Conservation (phyloP, 148 eudicot species). For the Heliosperma pusillum region DNA sequence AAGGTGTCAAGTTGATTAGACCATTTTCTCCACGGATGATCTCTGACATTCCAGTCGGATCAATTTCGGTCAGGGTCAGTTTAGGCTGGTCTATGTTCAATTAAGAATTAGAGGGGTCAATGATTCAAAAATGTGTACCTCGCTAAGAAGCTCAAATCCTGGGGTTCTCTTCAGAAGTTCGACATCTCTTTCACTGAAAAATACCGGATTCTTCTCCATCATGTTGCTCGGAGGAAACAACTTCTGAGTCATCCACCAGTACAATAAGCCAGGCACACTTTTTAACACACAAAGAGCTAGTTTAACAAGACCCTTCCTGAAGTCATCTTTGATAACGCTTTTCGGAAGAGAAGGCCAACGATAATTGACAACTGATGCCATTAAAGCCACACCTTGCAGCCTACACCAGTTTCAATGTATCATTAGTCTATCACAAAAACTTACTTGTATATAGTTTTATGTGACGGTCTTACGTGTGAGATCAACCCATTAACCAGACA, state of each 20-base stretch:
- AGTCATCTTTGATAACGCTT: conserved; percentile 46
- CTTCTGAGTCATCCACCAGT: conserved; percentile 84
- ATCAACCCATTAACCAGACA: no score
- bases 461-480: no score
- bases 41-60: no score
- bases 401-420: conserved; percentile 31
- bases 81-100: no score
- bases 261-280: conserved; percentile 49
- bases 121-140: conserved; percentile 38
- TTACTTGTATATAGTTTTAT: no score
- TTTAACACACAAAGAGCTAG: conserved; percentile 40
- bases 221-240: conserved; percentile 47
- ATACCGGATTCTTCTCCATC: conserved; percentile 50
- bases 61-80: no score
- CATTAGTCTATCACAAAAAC: neutral
- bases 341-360: conserved; percentile 68
- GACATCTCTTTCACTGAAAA: conserved; percentile 49
- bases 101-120: neutral
- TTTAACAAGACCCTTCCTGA: conserved; percentile 43
- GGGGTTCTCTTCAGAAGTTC: conserved; percentile 63
- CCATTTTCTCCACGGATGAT: no score
- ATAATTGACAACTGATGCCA: conserved; percentile 63
- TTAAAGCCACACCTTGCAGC: conserved; percentile 63
- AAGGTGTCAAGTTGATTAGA: no score
- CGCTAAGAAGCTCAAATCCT: conserved; percentile 51